A percentile compares a stretch with the other conserved stretches of the same genome.
Evolutionary conservation across 257 asterid species (phyloP).

Genomic region (Solanum paucissectum): DNA sequence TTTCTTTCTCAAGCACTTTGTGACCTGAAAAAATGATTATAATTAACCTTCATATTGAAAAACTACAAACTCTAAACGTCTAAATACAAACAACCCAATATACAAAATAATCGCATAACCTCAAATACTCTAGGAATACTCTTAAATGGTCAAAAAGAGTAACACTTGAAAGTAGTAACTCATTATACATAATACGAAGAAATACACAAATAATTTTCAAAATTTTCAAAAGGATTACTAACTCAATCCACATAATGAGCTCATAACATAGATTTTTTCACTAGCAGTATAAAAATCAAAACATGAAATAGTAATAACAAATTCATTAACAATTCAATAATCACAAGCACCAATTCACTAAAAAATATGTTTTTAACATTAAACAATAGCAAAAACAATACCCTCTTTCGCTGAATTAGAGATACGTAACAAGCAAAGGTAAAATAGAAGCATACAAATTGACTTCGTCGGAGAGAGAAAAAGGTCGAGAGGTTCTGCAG

Average conservation of each 20-base stretch:
- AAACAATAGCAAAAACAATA: neutral
- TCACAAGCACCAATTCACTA: neutral
- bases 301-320: neutral
- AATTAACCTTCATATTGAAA: neutral
- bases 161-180: neutral
- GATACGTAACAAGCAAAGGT: neutral
- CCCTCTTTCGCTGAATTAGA: neutral
- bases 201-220: neutral
- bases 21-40: neutral
- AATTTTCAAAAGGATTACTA: neutral
- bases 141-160: neutral
- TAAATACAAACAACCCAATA: neutral
- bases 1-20: neutral
- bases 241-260: neutral
- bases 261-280: neutral
- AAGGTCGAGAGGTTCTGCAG: neutral
- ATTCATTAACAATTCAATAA: neutral
- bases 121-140: neutral
- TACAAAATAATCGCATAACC: neutral
- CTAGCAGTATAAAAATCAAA: neutral
- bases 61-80: neutral
- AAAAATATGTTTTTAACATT: neutral
- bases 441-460: neutral
- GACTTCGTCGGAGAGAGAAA: neutral
- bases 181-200: neutral